phyloP scores from a whole-genome alignment of 78 protist genomes.

The Cavenderia fasciculata region DNA sequence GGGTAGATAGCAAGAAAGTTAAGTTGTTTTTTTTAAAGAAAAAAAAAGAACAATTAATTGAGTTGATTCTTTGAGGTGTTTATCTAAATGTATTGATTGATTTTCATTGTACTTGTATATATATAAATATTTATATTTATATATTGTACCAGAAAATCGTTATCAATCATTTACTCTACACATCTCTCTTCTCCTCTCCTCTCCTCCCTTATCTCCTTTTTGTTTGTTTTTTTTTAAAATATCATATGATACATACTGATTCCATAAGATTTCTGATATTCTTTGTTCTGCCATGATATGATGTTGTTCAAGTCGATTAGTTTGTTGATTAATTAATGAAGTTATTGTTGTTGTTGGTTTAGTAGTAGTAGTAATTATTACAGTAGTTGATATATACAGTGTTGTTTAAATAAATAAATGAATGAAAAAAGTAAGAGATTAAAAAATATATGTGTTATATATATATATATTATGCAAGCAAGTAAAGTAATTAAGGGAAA shows the following conservation, averaged over 20 bases:
- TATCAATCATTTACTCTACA: neutral
- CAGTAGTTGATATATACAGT: no score
- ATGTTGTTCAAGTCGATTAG: no score
- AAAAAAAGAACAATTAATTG: no score
- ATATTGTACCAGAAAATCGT: neutral
- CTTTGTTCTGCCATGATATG: slow-evolving; percentile 43
- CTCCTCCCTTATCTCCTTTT: neutral
- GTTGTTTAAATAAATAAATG: no score
- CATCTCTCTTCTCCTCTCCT: neutral
- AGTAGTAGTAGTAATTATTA: no score
- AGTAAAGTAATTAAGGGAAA: no score
- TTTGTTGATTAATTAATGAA: no score
- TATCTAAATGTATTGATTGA: slow-evolving; percentile 21
- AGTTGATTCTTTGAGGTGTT: slow-evolving; percentile 1
- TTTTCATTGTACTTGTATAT: slow-evolving; percentile 8
- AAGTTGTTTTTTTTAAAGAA: no score
- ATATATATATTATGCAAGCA: no score
- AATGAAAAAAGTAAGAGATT: no score
- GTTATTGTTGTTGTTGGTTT: no score
- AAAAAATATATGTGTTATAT: no score
- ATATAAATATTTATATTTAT: neutral
- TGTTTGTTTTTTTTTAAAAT: neutral
- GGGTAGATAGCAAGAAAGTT: neutral
- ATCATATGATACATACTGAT: slow-evolving; percentile 12
- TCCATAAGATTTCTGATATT: slow-evolving; percentile 67